Conservation (phyloP, 306 rosid genomes). For the Prunus padus region DNA sequence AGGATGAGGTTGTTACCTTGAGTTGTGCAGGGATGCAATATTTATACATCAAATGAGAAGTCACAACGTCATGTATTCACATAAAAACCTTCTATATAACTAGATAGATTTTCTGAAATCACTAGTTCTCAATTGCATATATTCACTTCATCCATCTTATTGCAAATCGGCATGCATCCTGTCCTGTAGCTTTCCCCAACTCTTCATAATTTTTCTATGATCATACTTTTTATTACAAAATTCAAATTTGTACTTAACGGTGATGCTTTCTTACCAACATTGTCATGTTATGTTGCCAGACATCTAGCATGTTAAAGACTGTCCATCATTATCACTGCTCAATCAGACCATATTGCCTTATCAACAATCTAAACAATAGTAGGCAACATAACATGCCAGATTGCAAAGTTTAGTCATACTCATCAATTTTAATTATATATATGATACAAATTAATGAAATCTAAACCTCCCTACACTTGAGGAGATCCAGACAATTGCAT, state of each 20-base stretch:
- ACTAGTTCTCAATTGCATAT: not conserved
- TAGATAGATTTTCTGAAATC: not conserved
- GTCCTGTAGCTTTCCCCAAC: not conserved
- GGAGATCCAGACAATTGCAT: not conserved
- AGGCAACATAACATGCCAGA: not conserved
- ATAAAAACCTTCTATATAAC: not conserved
- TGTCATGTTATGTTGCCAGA: not conserved
- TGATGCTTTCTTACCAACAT: not conserved
- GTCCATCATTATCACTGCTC: not conserved
- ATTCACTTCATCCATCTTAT: not conserved
- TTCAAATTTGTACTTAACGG: not conserved
- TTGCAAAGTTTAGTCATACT: not conserved
- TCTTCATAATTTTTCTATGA: not conserved
- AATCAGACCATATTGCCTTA: not conserved
- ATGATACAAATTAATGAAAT: not conserved
- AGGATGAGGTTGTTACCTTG: conserved; percentile 4
- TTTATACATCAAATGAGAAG: not conserved
- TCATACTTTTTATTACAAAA: not conserved
- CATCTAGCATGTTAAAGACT: not conserved
- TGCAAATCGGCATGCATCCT: not conserved
- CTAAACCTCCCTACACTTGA: not conserved
- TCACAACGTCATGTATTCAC: not conserved
- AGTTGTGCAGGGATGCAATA: not conserved
- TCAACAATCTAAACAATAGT: not conserved
- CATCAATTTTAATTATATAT: not conserved